Evolutionary conservation across 495 filamentous ascomycete genomes (phyloP), one percentile per base, ranked within the genome.

Genomic region (Gamarada debralockiae): DNA sequence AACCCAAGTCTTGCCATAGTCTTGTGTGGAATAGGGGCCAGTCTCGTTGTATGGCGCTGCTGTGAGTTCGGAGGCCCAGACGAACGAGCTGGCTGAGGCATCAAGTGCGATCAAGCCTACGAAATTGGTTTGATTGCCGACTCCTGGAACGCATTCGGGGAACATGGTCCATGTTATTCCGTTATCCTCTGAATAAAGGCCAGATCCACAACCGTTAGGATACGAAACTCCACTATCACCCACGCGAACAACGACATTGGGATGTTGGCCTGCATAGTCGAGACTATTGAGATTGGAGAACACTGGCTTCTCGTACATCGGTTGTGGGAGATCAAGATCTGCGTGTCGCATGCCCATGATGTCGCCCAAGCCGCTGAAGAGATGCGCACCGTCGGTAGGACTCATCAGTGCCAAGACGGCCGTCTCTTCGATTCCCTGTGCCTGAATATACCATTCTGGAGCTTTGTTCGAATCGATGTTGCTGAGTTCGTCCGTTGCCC

Each of bases 341-440:
- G 12, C 31, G n/a, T 50, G 47, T 14, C 29, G 29, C 31, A 50
- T 39, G 22, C 47, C 47, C n/a, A 33, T 50, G 47, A 50, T 50
- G 17, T 50, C 47, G 22, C 47, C 47, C 14, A 50, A 21, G 4
- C 47, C 47, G 29, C 47, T 50, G 33, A 39, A 36, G 17, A 50
- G 34, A 20, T 50, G 31, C 18, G 47, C 47, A 24, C 47, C 47
- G 25, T 50, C 47, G 34, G 47, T 29, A 12, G 47, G 47, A 40
- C 47, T 50, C 12, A 25, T 29, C 47, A 50, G 17, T 37, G 47
- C 47, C 15, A 50, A 18, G 24, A 50, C 47, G 9, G 47, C 47
- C 15, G 25, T 50, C 21, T 50, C 47, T 50, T 50, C 47, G 22
- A 50, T 50, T 22, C 47, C 47, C 25, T 50, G 47, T 10, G 47